phyloP scores from a whole-genome alignment of 495 filamentous ascomycete genomes.

The Apodospora peruviana region DNA sequence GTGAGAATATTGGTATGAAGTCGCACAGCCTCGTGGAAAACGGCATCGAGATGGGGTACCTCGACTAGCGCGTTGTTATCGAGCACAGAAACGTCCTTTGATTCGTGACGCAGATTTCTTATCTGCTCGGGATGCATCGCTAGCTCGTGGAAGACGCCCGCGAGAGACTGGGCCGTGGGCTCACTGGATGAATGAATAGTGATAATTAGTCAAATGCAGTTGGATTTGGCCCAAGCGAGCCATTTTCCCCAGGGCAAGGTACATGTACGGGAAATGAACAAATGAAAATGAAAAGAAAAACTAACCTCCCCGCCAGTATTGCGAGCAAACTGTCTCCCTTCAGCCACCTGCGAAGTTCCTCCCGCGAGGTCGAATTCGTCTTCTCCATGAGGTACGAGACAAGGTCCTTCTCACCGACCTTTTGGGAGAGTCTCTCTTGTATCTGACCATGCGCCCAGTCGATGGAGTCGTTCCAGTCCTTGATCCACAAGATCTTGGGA shows the following conservation, averaged over 20 bases:
- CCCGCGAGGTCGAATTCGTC: not conserved
- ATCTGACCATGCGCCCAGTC: slow-evolving; percentile 30
- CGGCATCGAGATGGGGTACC: slow-evolving; percentile 35
- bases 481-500: slow-evolving; percentile 21
- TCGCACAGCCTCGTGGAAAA: slow-evolving; percentile 51
- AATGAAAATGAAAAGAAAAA: too few relatives aligned
- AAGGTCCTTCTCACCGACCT: too few relatives aligned
- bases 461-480: slow-evolving; percentile 27
- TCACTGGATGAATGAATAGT: too few relatives aligned
- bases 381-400: slow-evolving; percentile 1
- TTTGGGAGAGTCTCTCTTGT: slow-evolving; percentile 18
- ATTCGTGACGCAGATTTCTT: not conserved
- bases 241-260: too few relatives aligned
- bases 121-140: not conserved
- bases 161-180: not conserved
- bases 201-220: too few relatives aligned
- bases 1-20: slow-evolving; percentile 45
- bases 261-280: too few relatives aligned
- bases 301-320: slow-evolving; percentile 3
- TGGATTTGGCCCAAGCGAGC: too few relatives aligned
- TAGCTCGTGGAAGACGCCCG: not conserved
- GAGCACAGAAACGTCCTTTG: not conserved
- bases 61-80: slow-evolving; percentile 1
- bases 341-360: not conserved
- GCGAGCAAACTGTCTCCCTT: slow-evolving; percentile 2